Base-by-base conservation (phyloP, 2,329 filamentous ascomycete genomes). In the Blastomyces parvus region DNA sequence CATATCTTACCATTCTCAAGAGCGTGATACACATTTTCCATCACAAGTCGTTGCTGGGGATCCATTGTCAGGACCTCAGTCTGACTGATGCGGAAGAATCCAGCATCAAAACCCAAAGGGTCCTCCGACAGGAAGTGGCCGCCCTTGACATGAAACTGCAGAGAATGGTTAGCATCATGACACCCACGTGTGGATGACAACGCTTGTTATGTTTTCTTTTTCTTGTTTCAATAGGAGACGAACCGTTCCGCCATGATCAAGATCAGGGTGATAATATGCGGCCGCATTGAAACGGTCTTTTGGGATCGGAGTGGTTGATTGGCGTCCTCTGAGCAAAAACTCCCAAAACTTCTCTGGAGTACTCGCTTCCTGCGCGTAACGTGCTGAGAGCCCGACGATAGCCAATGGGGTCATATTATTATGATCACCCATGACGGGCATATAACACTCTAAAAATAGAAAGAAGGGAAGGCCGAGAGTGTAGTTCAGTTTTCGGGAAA, bases 181-280 rank as follows among this genome's bases (percentile, higher is more conserved):
- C 17, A 6, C 27, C 14, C 14, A 17, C 17, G 25, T 22, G 19
- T 30, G n/a, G 17, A 25, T 52, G 30, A 42, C 38, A 55, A 48
- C 7, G 4, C n/a, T 48, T 33, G n/a, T n/a, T n/a, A n/a, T 58
- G 19, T 50, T 14, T 22, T 8, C 4, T 25, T 25, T n/a, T 27
- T 38, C 5, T 38, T 38, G 13, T 38, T 38, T 38, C 13, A 38
- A 38, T 38, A 38, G 42, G 19, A 33, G 22, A 69, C 67, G 64
- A 61, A 73, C 71, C 17, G 73, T 74, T 58, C 70, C 73, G 36
- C 70, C 70, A 67, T 73, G 70, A 44, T 75, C 71, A 11, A 70
- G 66, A 62, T 76, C 71, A 6, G 76, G 76, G 64, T 78, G 75
- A 66, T 76, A 77, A 64, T 71, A 73, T 2, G 71, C 74, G 25